Base-by-base conservation (phyloP, 2,329 filamentous ascomycete genomes). In the Cadophora sp. region DNA sequence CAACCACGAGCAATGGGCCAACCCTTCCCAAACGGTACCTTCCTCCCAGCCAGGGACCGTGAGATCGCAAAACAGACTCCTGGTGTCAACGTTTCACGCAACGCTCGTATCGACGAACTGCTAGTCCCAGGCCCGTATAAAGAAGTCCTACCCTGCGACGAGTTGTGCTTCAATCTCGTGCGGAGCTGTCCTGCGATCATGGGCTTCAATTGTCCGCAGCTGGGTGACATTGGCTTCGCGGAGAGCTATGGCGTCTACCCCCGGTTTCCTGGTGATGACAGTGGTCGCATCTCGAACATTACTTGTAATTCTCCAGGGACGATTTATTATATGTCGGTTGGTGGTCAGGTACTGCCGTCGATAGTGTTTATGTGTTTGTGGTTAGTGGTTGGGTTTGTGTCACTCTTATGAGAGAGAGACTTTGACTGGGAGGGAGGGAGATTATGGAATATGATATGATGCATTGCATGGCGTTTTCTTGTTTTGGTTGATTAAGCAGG, bases 41-140 rank as follows among this genome's bases (percentile, higher is more conserved):
- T 74, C 1, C 80, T 89, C 0, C 79, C 83, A 0, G 75, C 80
- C 11, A 73, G 81, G 48, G 72, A 78, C 9, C 72, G 80, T 13
- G 71, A 61, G 5, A 61, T 72, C 1, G 66, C 66, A 20, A 71
- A 70, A 27, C 55, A 71, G 59, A 65, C 75, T 24, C 24, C 64
- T 27, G 55, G 64, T 47, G 81, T 80, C 62, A 89, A 85, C 65
- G 78, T 81, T 9, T 92, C 90, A 14, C 86, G 94, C 20, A 95
- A 93, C 74, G 76, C 84, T 0, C 80, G 87, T 58, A 96, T 98
- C 72, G 94, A 97, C 74, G 73, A 82, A 1, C 72, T 81, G 0
- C 88, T 98, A 66, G 80, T 84, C 69, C 94, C 96, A 0, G 96
- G 96, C 0, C 96, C 96, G 0, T 98, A 99, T 80, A 96, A 94